Conservation (phyloP, 164 flowering plant species). For the Paratinospora sagittata region DNA sequence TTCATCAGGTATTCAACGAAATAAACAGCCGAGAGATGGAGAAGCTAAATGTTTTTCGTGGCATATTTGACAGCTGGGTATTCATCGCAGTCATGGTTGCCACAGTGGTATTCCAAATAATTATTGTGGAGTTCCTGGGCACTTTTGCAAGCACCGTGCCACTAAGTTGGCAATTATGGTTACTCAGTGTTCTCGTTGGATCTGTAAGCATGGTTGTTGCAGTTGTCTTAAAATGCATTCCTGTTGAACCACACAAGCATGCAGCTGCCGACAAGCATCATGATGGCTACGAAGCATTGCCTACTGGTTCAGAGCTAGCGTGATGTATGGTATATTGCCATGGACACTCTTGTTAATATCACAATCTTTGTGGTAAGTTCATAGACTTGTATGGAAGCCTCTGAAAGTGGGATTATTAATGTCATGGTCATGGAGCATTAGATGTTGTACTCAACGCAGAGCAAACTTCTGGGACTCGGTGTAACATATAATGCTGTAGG, state of each 20-base stretch:
- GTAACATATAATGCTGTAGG: not conserved
- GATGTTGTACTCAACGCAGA: not conserved
- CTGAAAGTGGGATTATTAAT: not conserved
- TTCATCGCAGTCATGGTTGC: constrained; percentile 10
- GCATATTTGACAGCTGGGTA: constrained; percentile 10
- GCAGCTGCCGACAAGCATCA: not conserved
- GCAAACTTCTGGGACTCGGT: not conserved
- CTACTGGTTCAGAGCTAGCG: constrained; percentile 11
- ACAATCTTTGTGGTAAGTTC: not conserved
- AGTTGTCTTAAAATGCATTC: constrained; percentile 6
- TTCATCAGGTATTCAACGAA: constrained; percentile 11
- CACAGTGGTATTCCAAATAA: constrained; percentile 12
- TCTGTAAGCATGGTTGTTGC: constrained; percentile 5
- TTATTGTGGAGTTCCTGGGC: constrained; percentile 7
- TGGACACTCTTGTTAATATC: not conserved
- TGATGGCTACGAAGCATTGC: constrained; percentile 10
- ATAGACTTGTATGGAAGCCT: not conserved
- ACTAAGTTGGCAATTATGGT: constrained; percentile 10
- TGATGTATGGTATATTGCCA: not conserved
- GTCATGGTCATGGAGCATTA: not conserved
- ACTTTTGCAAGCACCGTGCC: constrained; percentile 9
- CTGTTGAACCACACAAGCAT: not conserved
- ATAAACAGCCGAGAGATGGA: constrained; percentile 15
- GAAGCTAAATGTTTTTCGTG: constrained; percentile 14
- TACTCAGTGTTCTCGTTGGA: constrained; percentile 4